phyloP scores from a whole-genome alignment of 768 basidiomycete genomes.

The Macrolepiota albuminosa region DNA sequence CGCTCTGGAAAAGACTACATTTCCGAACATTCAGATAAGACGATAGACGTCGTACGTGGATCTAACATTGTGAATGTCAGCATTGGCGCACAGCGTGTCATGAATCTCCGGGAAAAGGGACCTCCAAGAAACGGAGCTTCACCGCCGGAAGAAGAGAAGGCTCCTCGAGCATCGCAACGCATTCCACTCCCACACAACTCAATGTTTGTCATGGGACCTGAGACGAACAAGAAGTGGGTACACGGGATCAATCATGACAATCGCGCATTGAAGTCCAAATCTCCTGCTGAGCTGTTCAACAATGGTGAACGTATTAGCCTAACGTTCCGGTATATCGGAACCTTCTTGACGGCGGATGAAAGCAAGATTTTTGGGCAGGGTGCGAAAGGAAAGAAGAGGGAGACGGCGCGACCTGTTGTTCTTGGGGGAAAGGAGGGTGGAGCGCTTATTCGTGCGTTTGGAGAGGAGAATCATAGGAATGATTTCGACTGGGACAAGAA shows the following conservation, averaged over 20 bases:
- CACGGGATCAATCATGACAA: conserved; percentile 78
- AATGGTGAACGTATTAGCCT: conserved; percentile 70
- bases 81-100: conserved; percentile 70
- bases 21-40: conserved; percentile 86
- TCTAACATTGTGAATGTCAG: conserved; percentile 80
- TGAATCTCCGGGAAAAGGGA: conserved; percentile 70
- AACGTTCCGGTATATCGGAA: conserved; percentile 76
- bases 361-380: conserved; percentile 69
- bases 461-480: conserved; percentile 65
- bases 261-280: conserved; percentile 50
- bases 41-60: conserved; percentile 70
- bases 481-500: conserved; percentile 64
- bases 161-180: conserved; percentile 39
- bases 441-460: conserved; percentile 58
- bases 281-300: conserved; percentile 42
- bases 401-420: conserved; percentile 49
- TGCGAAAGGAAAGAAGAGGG: conserved; percentile 55
- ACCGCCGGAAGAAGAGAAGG: background rate
- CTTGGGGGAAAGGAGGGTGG: conserved; percentile 44
- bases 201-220: conserved; percentile 74
- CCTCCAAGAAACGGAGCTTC: conserved; percentile 17
- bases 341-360: conserved; percentile 54
- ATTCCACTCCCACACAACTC: conserved; percentile 78
- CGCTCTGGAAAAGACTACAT: conserved; percentile 78
- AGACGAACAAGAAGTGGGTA: conserved; percentile 71